These are phyloP conservation scores for Xylariaceae sp. DNA, from an alignment of 2,329 filamentous ascomycete species.

Conservation along the genomic window DNA sequence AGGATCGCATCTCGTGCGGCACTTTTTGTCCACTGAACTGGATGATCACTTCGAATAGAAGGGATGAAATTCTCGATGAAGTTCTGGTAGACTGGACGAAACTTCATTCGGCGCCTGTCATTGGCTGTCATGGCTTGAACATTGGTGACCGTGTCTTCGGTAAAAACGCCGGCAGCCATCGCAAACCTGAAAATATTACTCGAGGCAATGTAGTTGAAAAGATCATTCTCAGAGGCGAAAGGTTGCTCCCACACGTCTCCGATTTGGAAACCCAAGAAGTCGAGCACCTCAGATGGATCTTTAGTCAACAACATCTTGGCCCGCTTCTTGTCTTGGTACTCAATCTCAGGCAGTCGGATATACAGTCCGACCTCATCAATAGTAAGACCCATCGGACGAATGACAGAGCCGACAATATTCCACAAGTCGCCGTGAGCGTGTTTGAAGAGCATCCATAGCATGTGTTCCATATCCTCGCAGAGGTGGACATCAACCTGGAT, in stretches of 20 bases:
- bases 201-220: conserved; percentile 59
- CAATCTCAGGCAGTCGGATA: conserved; percentile 65
- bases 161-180: background rate
- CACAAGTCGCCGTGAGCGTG: conserved; percentile 69
- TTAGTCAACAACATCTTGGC: conserved; percentile 57
- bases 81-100: conserved; percentile 52
- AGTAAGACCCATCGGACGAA: conserved; percentile 63
- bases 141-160: background rate
- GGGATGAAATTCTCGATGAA: conserved; percentile 66
- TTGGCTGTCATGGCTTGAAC: too few relatives aligned
- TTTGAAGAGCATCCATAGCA: conserved; percentile 64
- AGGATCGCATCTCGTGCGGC: too few relatives aligned
- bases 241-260: conserved; percentile 45
- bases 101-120: conserved; percentile 53
- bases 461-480: conserved; percentile 38
- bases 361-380: conserved; percentile 60
- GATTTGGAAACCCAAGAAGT: conserved; percentile 60
- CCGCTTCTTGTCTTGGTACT: conserved; percentile 51
- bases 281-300: conserved; percentile 52
- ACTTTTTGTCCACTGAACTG: too few relatives aligned
- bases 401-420: conserved; percentile 59
- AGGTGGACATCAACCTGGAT: conserved; percentile 69
- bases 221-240: conserved; percentile 50
- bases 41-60: conserved; percentile 41
- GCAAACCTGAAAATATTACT: conserved; percentile 62